These are phyloP conservation scores for Aspergillus novofumigatus DNA, from an alignment of 2,329 filamentous ascomycete species.

Conservation along the genomic window DNA sequence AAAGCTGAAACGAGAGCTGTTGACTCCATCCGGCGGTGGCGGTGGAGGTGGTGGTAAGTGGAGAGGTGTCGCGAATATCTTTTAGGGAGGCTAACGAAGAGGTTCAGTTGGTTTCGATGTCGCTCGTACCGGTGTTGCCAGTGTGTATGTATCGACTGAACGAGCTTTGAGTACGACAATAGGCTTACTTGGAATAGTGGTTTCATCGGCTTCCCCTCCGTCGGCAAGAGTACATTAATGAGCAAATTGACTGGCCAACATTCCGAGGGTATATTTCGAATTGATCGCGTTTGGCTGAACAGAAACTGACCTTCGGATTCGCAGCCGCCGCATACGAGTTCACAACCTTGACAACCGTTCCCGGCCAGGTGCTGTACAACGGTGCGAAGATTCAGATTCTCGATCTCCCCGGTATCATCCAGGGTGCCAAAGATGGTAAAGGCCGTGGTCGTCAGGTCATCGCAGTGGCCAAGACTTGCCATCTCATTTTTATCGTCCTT, in stretches of 20 bases:
- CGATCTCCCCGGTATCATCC: constrained; percentile 96
- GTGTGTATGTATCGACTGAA: constrained; percentile 54
- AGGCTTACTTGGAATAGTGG: constrained; percentile 45
- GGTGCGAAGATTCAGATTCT: constrained; percentile 97
- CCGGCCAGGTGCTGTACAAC: constrained; percentile 93
- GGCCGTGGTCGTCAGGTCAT: constrained; percentile 98
- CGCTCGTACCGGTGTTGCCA: constrained; percentile 93
- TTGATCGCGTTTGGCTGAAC: background rate
- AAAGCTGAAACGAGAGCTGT: constrained; percentile 92
- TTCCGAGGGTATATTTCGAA: constrained; percentile 60
- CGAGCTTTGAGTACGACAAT: background rate
- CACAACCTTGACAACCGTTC: constrained; percentile 95
- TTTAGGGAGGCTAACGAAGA: constrained; percentile 15
- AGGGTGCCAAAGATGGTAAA: constrained; percentile 96
- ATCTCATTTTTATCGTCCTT: constrained; percentile 96
- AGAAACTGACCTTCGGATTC: constrained; percentile 15
- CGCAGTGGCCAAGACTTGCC: constrained; percentile 96
- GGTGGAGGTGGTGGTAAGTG: constrained; percentile 67
- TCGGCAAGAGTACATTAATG: constrained; percentile 98
- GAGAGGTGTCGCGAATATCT: background rate
- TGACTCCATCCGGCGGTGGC: constrained; percentile 74
- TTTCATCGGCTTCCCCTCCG: constrained; percentile 97
- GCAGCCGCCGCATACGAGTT: constrained; percentile 92
- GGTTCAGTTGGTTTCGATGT: constrained; percentile 81
- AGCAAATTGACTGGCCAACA: constrained; percentile 90